Conservation (phyloP, 768 basidiomycete genomes). For the Lentinula edodes region DNA sequence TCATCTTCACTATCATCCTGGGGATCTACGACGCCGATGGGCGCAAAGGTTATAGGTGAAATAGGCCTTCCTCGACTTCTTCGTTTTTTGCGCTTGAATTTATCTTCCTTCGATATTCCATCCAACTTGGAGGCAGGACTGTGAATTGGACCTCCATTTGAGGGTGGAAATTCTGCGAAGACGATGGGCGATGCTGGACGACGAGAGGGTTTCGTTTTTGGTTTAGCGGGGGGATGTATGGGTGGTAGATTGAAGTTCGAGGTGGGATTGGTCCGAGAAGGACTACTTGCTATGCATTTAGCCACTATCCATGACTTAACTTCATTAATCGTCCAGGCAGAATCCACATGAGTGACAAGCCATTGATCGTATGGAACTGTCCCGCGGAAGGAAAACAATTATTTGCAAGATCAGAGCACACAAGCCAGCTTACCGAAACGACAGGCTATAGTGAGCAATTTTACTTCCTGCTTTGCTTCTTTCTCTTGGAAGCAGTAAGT, state of each 20-base stretch:
- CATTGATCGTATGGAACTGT: slow-evolving; percentile 72
- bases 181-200: slow-evolving; percentile 65
- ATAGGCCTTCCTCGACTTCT: slow-evolving; percentile 22
- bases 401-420: not conserved
- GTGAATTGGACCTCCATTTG: not conserved
- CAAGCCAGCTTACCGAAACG: not conserved
- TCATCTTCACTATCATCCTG: not conserved
- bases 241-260: not conserved
- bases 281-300: slow-evolving; percentile 37
- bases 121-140: not conserved
- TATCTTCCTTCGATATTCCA: not conserved
- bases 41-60: slow-evolving; percentile 39
- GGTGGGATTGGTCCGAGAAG: not conserved
- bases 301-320: slow-evolving; percentile 60
- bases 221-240: slow-evolving; percentile 12
- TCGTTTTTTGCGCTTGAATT: slow-evolving; percentile 11
- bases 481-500: not conserved
- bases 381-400: not conserved
- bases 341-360: slow-evolving; percentile 65
- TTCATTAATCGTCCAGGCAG: slow-evolving; percentile 53
- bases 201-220: slow-evolving; percentile 10
- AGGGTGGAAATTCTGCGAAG: slow-evolving; percentile 45
- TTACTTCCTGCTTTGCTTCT: not conserved
- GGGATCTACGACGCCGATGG: not conserved
- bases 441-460: slow-evolving; percentile 5